Percentiles rank a stretch among this genome's conserved stretches.
phyloP scores from a whole-genome alignment of 495 filamentous ascomycete genomes.

The Daldinia loculata region DNA sequence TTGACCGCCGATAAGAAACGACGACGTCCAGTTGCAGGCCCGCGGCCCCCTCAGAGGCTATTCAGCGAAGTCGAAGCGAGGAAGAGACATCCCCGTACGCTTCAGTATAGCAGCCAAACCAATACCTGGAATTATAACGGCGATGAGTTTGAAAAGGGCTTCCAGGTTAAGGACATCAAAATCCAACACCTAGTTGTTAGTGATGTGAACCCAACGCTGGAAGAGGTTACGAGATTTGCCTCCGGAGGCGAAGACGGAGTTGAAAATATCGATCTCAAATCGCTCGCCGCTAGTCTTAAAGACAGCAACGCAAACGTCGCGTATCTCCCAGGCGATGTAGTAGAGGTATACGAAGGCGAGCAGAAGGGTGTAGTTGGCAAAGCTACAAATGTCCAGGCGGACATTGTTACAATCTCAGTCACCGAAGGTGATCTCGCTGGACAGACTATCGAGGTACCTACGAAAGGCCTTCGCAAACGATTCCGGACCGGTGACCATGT shows the following conservation, averaged over 20 bases:
- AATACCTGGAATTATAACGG: slow-evolving; percentile 85
- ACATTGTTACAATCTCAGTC: slow-evolving; percentile 92
- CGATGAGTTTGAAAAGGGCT: slow-evolving; percentile 91
- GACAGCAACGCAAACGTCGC: slow-evolving; percentile 76
- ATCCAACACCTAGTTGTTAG: slow-evolving; percentile 82
- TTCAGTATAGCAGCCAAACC: slow-evolving; percentile 66
- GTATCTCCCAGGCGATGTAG: slow-evolving; percentile 89
- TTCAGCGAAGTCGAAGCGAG: slow-evolving; percentile 95
- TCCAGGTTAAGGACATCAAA: slow-evolving; percentile 92
- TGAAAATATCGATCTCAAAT: slow-evolving; percentile 90
- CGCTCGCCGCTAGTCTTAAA: slow-evolving; percentile 86
- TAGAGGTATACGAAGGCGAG: slow-evolving; percentile 96
- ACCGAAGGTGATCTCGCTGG: slow-evolving; percentile 82
- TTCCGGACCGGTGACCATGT: slow-evolving; percentile 97
- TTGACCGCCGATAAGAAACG: slow-evolving; percentile 73
- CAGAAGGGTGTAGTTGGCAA: slow-evolving; percentile 90
- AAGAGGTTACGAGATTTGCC: slow-evolving; percentile 96
- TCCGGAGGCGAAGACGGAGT: slow-evolving; percentile 87
- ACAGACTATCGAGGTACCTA: slow-evolving; percentile 88
- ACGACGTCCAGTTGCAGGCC: slow-evolving; percentile 71
- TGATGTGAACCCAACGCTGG: slow-evolving; percentile 90
- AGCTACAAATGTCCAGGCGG: slow-evolving; percentile 83
- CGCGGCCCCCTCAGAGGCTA: slow-evolving; percentile 84
- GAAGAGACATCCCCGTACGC: slow-evolving; percentile 80
- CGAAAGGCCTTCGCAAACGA: slow-evolving; percentile 90